These are phyloP conservation scores for Aspergillus ustus DNA, from an alignment of 2,329 filamentous ascomycete species.

Conservation along the genomic window DNA sequence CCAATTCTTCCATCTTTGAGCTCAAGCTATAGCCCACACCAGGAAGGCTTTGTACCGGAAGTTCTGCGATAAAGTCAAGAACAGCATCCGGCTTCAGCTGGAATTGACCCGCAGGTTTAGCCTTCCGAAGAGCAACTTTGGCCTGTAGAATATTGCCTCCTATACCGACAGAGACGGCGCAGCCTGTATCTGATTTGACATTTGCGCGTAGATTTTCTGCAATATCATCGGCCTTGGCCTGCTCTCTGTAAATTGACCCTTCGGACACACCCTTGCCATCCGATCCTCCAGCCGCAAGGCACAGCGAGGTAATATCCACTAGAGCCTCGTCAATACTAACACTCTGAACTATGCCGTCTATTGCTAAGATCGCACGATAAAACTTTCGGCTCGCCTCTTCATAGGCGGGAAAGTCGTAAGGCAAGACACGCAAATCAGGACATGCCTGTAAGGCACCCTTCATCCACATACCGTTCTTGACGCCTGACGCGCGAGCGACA, in stretches of 20 bases:
- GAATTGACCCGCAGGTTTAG: conserved; percentile 91
- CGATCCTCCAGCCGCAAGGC: conserved; percentile 68
- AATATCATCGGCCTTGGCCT: conserved; percentile 75
- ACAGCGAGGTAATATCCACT: conserved; percentile 76
- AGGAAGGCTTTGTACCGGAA: conserved; percentile 81
- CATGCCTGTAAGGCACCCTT: conserved; percentile 82
- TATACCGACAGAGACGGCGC: conserved; percentile 89
- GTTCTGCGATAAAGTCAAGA: conserved; percentile 73
- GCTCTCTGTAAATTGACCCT: conserved; percentile 74
- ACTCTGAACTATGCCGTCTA: conserved; percentile 87
- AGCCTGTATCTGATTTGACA: conserved; percentile 76
- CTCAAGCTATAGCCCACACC: conserved; percentile 92
- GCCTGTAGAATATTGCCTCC: conserved; percentile 89
- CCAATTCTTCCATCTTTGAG: conserved; percentile 84
- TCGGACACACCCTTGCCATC: conserved; percentile 69
- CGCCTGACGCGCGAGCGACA: conserved; percentile 78
- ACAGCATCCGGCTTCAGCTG: conserved; percentile 83
- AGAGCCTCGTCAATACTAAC: conserved; percentile 97
- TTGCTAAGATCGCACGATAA: conserved; percentile 79
- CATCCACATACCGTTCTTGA: conserved; percentile 99
- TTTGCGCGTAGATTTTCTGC: conserved; percentile 68
- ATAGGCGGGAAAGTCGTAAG: conserved; percentile 94
- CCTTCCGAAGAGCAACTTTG: conserved; percentile 86
- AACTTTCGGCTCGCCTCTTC: conserved; percentile 89
- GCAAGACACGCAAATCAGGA: conserved; percentile 83